Base-by-base conservation (phyloP, 177 flowering plant species). In the Vitis hybrid region DNA sequence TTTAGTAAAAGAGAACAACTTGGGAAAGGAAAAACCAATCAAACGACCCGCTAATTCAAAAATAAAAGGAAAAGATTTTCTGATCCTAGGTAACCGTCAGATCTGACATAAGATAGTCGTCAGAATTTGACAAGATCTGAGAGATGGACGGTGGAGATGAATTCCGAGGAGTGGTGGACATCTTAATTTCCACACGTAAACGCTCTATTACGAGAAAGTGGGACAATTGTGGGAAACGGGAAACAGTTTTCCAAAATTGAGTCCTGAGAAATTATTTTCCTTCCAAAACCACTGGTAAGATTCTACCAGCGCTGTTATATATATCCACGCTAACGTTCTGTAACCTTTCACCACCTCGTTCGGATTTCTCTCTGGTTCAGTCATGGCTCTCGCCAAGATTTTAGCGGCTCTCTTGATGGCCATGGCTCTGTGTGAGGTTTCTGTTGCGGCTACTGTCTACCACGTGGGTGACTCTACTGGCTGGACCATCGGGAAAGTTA, bases 381-480 rank as follows among this genome's bases (percentile, higher is more conserved):
- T 9, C 51, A 68, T 52, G 66, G 66, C 17, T 50, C 4, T 61
- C 11, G 32, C 55, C 2, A 62, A 18, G 21, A n/a, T 19, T 51
- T 67, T 6, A 45, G 3, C 11, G 67, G 65, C 13, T 21, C 50
- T 49, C 49, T 39, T 65, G 56, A 18, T 71, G 34, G 12, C 51
- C 2, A 18, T 52, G 54, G 66, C 58, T 34, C 17, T 48, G 68
- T 15, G 4, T 9, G 45, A 18, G 66, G 58, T 34, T 4, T 21
- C 65, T 6, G 0, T 60, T 3, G 2, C 9, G 55, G 56, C 19
- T 19, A 8, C 64, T 48, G 69, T 78, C 4, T 71, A 74, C 72
- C 74, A 70, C 51, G 75, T 78, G 54, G 80, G 80, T 7, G 80
- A 78, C 23, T 67, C 75, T 54, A 17, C 66, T 8, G 80, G 80